Evolutionary conservation across 495 filamentous ascomycete species (phyloP).

Genomic region (Daldinia decipiens): DNA sequence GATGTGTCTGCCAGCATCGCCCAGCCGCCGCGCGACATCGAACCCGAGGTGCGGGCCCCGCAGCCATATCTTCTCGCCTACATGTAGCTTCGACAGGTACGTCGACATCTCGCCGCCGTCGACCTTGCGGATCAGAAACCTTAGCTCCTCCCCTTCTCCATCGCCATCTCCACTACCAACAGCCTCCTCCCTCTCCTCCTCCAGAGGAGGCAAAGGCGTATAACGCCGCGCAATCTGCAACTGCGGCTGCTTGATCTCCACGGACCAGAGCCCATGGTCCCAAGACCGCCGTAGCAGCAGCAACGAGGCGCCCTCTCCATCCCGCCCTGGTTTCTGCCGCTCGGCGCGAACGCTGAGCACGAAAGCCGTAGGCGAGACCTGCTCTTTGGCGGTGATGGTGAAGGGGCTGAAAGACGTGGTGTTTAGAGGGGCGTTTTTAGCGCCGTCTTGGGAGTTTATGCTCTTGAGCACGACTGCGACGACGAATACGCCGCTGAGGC

Average conservation of each 20-base stretch:
- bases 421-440: slow-evolving; percentile 52
- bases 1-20: slow-evolving; percentile 52
- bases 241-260: slow-evolving; percentile 93
- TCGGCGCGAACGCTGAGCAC: slow-evolving; percentile 72
- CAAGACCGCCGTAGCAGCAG: slow-evolving; percentile 34
- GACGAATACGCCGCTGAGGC: slow-evolving; percentile 18
- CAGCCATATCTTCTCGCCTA: slow-evolving; percentile 72
- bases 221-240: slow-evolving; percentile 89
- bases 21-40: slow-evolving; percentile 62
- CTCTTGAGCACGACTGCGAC: slow-evolving; percentile 13
- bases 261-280: slow-evolving; percentile 75
- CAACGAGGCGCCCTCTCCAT: too few relatives aligned
- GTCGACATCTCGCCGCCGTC: slow-evolving; percentile 64
- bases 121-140: slow-evolving; percentile 62
- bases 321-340: too few relatives aligned
- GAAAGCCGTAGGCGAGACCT: slow-evolving; percentile 77
- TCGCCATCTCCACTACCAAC: not conserved
- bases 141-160: slow-evolving; percentile 35
- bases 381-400: slow-evolving; percentile 69
- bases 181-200: not conserved
- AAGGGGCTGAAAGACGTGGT: slow-evolving; percentile 67
- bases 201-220: slow-evolving; percentile 77
- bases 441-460: slow-evolving; percentile 3
- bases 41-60: slow-evolving; percentile 82
- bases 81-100: slow-evolving; percentile 71